Percentiles rank a stretch among this genome's conserved stretches.
phyloP scores from a whole-genome alignment of 78 protist species.

The Tieghemostelium lacteum region DNA sequence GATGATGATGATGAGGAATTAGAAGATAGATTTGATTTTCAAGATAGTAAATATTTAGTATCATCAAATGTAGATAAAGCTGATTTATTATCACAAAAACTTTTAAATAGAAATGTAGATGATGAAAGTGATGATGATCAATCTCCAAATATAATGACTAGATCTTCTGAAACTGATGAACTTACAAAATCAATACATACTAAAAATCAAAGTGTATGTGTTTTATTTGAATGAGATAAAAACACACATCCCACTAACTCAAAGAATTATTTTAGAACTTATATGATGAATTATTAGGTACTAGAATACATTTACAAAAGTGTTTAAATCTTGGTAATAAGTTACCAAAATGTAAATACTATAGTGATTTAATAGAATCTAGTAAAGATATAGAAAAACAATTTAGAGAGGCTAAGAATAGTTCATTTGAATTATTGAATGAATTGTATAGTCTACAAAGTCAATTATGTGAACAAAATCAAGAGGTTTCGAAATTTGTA shows the following conservation, averaged over 20 bases:
- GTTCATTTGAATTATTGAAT: background rate
- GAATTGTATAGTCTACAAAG: conserved; percentile 22
- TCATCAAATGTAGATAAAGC: conserved; percentile 42
- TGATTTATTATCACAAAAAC: conserved; percentile 22
- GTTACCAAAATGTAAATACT: conserved; percentile 51
- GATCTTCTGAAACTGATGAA: conserved; percentile 25
- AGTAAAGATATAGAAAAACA: background rate
- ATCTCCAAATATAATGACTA: background rate
- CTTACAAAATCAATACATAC: conserved; percentile 42
- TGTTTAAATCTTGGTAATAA: conserved; percentile 6
- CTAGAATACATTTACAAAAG: conserved; percentile 65
- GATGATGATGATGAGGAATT: background rate
- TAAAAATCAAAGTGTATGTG: conserved; percentile 43
- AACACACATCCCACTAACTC: background rate
- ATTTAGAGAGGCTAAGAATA: background rate
- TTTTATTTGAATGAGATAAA: background rate
- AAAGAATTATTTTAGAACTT: background rate
- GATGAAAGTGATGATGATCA: conserved; percentile 16
- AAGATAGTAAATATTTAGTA: conserved; percentile 4
- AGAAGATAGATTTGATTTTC: conserved; percentile 22
- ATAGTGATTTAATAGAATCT: background rate
- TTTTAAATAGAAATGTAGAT: conserved; percentile 18
- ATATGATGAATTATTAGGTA: conserved; percentile 44
- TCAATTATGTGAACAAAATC: conserved; percentile 18
- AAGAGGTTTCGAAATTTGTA: conserved; percentile 6